phyloP scores from a whole-genome alignment of 371 early-diverging fungal genomes.

The Choanephora cucurbitarum region DNA sequence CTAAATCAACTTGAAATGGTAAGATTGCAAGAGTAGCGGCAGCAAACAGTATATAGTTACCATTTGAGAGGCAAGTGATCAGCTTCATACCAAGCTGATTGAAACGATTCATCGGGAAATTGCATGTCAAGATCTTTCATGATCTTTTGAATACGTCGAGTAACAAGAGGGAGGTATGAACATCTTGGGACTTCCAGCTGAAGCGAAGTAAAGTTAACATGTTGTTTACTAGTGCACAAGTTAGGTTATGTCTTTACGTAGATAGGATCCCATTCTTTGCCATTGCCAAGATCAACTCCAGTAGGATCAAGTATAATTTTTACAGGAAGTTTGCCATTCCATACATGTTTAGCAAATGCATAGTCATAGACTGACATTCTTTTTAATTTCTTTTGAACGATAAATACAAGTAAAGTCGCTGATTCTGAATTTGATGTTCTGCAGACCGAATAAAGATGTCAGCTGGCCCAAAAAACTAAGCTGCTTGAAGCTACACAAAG shows the following conservation, averaged over 20 bases:
- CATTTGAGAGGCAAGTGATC: slow-evolving; percentile 70
- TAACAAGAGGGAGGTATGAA: slow-evolving; percentile 65
- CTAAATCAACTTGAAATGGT: too few relatives aligned
- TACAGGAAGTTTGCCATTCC: slow-evolving; percentile 63
- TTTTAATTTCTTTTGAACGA: too few relatives aligned
- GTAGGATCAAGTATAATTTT: slow-evolving; percentile 47
- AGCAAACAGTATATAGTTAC: slow-evolving; percentile 40
- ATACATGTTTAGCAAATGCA: slow-evolving; percentile 42
- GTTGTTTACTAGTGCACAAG: not conserved
- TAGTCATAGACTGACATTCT: slow-evolving; percentile 27
- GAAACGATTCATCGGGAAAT: slow-evolving; percentile 45
- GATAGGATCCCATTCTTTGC: slow-evolving; percentile 46
- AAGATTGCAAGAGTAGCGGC: too few relatives aligned
- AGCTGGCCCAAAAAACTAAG: too few relatives aligned
- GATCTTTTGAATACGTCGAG: slow-evolving; percentile 49
- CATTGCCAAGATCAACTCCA: slow-evolving; percentile 31
- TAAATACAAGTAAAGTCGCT: too few relatives aligned
- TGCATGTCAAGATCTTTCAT: slow-evolving; percentile 44
- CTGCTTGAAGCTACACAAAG: too few relatives aligned
- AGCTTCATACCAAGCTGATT: slow-evolving; percentile 63
- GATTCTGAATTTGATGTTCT: too few relatives aligned
- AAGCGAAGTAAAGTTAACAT: slow-evolving; percentile 3
- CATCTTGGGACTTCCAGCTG: slow-evolving; percentile 63
- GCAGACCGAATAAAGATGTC: too few relatives aligned
- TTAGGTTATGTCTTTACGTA: slow-evolving; percentile 40